phyloP scores from a whole-genome alignment of 2,329 filamentous ascomycete genomes.

The Aaosphaeria arxii region DNA sequence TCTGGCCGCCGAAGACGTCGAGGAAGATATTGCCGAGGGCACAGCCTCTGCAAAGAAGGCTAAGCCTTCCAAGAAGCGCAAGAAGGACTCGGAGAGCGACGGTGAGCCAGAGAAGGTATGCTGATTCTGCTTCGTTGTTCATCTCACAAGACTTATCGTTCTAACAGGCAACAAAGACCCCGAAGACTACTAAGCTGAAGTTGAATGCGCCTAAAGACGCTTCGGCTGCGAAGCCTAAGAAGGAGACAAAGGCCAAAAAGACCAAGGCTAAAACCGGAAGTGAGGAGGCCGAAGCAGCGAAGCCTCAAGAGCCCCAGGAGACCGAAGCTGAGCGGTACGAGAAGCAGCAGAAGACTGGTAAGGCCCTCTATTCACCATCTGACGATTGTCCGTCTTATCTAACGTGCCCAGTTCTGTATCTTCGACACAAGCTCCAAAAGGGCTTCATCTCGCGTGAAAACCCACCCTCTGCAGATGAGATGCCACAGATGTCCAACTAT shows the following conservation, averaged over 20 bases:
- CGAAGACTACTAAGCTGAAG: conserved; percentile 49
- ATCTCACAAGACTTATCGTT: conserved; percentile 20
- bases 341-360: conserved; percentile 59
- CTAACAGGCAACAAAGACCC: conserved; percentile 47
- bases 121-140: neutral
- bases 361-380: conserved; percentile 11
- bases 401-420: conserved; percentile 67
- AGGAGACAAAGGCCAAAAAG: conserved; percentile 57
- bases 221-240: conserved; percentile 55
- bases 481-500: conserved; percentile 74
- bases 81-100: conserved; percentile 64
- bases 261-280: conserved; percentile 48
- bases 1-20: conserved; percentile 30
- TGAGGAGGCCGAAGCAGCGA: conserved; percentile 66
- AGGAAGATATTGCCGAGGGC: conserved; percentile 40
- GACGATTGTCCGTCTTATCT: neutral
- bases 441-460: conserved; percentile 84
- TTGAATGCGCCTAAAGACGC: conserved; percentile 40
- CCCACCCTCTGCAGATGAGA: conserved; percentile 81
- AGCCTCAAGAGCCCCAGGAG: conserved; percentile 50
- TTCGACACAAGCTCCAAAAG: conserved; percentile 92
- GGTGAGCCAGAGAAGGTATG: conserved; percentile 66
- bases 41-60: conserved; percentile 33
- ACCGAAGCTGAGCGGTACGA: conserved; percentile 54
- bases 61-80: conserved; percentile 64